Evolutionary conservation across 345 rosid genomes (phyloP).

Genomic region (Populus ilicifolia): DNA sequence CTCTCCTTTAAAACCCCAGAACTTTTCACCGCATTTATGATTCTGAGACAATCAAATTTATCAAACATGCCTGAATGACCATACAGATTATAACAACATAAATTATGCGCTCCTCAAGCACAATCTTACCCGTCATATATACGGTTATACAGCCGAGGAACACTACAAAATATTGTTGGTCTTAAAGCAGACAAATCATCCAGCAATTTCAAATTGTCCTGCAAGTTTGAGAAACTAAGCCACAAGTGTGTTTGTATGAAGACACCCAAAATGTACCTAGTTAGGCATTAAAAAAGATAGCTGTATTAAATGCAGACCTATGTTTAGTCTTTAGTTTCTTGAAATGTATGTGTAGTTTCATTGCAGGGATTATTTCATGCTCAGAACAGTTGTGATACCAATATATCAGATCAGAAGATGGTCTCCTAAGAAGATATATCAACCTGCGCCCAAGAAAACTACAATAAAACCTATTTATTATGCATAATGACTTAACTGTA

Average conservation of each 20-base stretch:
- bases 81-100: not conserved
- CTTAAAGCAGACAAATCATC: slow-evolving; percentile 30
- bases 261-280: not conserved
- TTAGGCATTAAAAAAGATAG: not conserved
- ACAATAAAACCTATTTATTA: not conserved
- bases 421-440: not conserved
- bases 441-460: not conserved
- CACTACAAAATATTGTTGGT: slow-evolving; percentile 30
- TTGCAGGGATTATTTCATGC: not conserved
- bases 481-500: not conserved
- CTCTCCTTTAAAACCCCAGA: slow-evolving; percentile 27
- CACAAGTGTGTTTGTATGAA: not conserved
- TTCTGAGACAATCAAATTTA: slow-evolving; percentile 19
- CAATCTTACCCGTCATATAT: slow-evolving; percentile 31
- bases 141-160: slow-evolving; percentile 29
- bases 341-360: too few species aligned
- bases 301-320: not conserved
- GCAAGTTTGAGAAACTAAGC: slow-evolving; percentile 1
- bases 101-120: not conserved
- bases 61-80: slow-evolving; percentile 14
- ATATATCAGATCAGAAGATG: not conserved
- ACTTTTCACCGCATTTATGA: slow-evolving; percentile 25
- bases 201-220: slow-evolving; percentile 30
- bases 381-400: not conserved
- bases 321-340: not conserved